These are phyloP conservation scores for Pichia gijzeniarum DNA, from an alignment of 805 yeast species.

Conservation along the genomic window DNA sequence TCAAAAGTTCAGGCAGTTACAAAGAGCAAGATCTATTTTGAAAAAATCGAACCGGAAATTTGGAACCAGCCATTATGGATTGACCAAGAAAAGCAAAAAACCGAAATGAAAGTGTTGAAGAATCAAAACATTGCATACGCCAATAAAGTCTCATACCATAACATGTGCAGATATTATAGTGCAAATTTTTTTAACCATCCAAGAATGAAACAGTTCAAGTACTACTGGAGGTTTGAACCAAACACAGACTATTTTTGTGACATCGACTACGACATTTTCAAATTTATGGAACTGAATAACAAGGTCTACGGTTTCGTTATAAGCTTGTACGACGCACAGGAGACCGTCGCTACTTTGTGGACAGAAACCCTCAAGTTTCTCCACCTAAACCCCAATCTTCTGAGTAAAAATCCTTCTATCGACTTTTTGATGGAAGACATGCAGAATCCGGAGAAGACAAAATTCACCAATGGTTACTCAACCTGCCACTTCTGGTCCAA, in stretches of 20 bases:
- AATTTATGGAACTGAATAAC: constrained; percentile 58
- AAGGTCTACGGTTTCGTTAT: constrained; percentile 73
- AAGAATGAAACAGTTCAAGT: constrained; percentile 51
- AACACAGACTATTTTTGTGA: constrained; percentile 59
- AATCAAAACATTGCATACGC: constrained; percentile 51
- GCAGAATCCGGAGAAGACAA: constrained; percentile 42
- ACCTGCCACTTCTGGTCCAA: constrained; percentile 87
- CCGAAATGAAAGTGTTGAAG: constrained; percentile 32
- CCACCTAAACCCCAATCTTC: constrained; percentile 47
- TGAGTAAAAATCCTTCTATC: constrained; percentile 48
- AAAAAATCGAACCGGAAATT: constrained; percentile 39
- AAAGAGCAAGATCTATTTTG: constrained; percentile 42
- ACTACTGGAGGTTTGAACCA: constrained; percentile 83
- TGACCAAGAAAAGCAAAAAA: constrained; percentile 30
- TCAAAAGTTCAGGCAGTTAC: constrained; percentile 33
- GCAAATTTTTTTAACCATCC: constrained; percentile 60
- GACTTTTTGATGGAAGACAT: constrained; percentile 46
- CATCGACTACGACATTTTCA: constrained; percentile 70
- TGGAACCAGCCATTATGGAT: constrained; percentile 46
- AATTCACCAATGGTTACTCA: constrained; percentile 39
- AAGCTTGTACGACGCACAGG: constrained; percentile 63
- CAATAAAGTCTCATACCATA: constrained; percentile 56
- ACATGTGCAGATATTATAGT: constrained; percentile 80
- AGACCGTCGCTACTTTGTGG: constrained; percentile 60
- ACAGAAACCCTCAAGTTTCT: constrained; percentile 59